Base-by-base conservation (phyloP, 1,284 basidiomycete genomes). In the Pterulicium gracile region DNA sequence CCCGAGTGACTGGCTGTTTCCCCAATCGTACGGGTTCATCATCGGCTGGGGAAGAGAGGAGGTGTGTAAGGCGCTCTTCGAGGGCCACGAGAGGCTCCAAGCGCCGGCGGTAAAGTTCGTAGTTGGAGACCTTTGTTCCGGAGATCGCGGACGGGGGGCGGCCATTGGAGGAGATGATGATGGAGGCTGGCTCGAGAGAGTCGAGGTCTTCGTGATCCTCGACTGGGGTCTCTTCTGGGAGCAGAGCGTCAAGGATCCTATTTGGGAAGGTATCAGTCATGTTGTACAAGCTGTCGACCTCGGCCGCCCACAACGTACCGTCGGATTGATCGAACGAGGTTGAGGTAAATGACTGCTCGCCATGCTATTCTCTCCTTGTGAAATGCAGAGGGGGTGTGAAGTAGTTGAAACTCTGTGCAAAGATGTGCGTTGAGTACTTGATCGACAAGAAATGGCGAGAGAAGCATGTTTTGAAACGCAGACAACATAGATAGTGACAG, bases 261-360 rank as follows among this genome's bases (percentile, higher is more conserved):
- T 5, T 46, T 42, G 24, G 22, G 34, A 47, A 42, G 17, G 44
- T 27, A 21, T 18, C 54, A 17, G 53, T 36, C 17, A 17, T n/a
- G 2, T 45, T 22, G 41, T 34, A 20, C 14, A 36, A 49, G 32
- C 44, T 0, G 12, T 17, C 20, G 12, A 42, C n/a, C n/a, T n/a
- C n/a, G n/a, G n/a, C 47, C 49, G 34, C 47, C 46, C 27, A 44
- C 14, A 19, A 58, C 69, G 53, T 56, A 79, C 82, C 80, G 76
- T 52, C 79, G 77, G 54, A 89, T 66, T 49, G 86, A 89, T 56
- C 79, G 77, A 50, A 88, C 81, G 52, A 89, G 71, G 62, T 89
- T 89, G 51, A 89, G 72, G 63, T 88, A 88, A 56, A 89, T 84
- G 53, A 89, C 85, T 43, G 83, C 75, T 47, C 87, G 77, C 86